phyloP scores from a whole-genome alignment of 2,329 filamentous ascomycete species.

The Anthostomella pinea region DNA sequence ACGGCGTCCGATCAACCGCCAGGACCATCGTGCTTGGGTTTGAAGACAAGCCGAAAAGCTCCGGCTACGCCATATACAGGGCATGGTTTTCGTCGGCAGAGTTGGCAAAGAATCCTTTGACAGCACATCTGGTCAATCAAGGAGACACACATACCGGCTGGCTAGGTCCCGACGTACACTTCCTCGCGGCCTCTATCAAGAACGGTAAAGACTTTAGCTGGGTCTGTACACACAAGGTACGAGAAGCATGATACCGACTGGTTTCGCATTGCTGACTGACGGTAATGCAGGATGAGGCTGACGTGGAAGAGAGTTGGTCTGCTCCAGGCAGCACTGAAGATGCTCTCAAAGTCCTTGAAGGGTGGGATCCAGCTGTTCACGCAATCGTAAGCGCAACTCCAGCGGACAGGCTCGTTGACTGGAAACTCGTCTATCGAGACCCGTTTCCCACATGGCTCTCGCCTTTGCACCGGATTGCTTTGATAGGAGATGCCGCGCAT shows the following conservation, averaged over 20 bases:
- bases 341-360: constrained; percentile 48
- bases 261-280: too few relatives aligned
- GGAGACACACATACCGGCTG: constrained; percentile 59
- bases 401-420: constrained; percentile 41
- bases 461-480: constrained; percentile 39
- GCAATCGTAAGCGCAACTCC: constrained; percentile 45
- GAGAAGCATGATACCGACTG: too few relatives aligned
- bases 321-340: constrained; percentile 52
- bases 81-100: constrained; percentile 47
- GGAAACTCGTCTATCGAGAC: constrained; percentile 50
- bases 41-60: constrained; percentile 49
- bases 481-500: constrained; percentile 50
- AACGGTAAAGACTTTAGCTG: constrained; percentile 54
- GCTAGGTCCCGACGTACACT: constrained; percentile 56
- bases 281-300: constrained; percentile 48
- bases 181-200: constrained; percentile 57
- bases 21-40: constrained; percentile 49
- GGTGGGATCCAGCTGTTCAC: constrained; percentile 48
- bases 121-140: constrained; percentile 51
- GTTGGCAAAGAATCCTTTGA: constrained; percentile 49
- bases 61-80: constrained; percentile 50
- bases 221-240: constrained; percentile 58
- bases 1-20: constrained; percentile 53
- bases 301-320: constrained; percentile 55
- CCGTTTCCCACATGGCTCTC: constrained; percentile 49